Base-by-base conservation (phyloP, 179 eudicot genomes). In the Corrigiola litoralis region DNA sequence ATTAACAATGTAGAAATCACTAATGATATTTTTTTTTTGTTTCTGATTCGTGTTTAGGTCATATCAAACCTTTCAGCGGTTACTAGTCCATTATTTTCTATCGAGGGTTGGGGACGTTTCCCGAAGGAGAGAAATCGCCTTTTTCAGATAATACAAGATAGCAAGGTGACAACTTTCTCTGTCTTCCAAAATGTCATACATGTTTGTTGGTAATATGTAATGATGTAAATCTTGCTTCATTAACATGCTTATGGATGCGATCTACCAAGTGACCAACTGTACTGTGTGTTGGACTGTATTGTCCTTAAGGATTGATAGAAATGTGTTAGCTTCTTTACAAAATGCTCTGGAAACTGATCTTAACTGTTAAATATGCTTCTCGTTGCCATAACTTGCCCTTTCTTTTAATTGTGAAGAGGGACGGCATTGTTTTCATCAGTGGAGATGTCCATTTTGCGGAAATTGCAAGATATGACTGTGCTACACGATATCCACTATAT, bases 371-470 rank as follows among this genome's bases (percentile, higher is more conserved):
- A 18, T 31, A 33, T 60, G 51, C 64, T 33, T 31, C 18, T n/a
- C 18, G 40, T 52, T 59, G 4, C 31, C 33, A 16, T 66, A n/a
- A 32, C 29, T 17, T 61, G 32, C 18, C 21, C 11, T 11, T 31
- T 51, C 63, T 68, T 55, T 63, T 17, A 23, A 28, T 64, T 78
- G 24, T 48, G 20, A 40, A 85, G 90, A 87, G 95, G 69, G 77
- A 68, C 63, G 88, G 88, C 12, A 76, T 85, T 44, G 63, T 87
- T 67, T 87, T 85, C 76, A 74, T 87, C 36, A 87, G 95, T 47
- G 90, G 95, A 40, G 95, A 87, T 83, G 95, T 87, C 59, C 88
- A 87, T 76, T 87, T 77, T 72, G 90, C 85, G 75, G 88, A 87
- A 76, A 78, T 87, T 55, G 61, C 87, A 28, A 70, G 80, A 65